Evolutionary conservation across 1,139 yeast genomes (phyloP), one percentile per base, ranked within the genome.

Genomic region (Yamadazyma pseudoaaseri): DNA sequence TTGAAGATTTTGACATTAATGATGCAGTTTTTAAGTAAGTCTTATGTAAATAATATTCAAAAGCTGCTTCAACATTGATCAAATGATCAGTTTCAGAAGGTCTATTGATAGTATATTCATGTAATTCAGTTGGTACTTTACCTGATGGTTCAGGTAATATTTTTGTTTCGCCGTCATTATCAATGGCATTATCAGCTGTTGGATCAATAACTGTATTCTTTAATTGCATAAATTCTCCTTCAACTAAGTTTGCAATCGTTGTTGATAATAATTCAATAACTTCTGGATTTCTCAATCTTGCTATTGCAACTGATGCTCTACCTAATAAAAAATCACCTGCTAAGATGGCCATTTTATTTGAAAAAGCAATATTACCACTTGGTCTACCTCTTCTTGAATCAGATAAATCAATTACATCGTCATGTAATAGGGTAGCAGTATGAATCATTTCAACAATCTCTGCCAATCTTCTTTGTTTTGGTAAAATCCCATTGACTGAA

Each of bases 381-480:
- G 95, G 95, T 52, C 86, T 73, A 25, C 96, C 95, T 47, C 98
- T 73, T 57, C 98, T 74, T 16, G 94, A 75, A 51, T 87, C 97
- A 0, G 96, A 83, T 50, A 83, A 77, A 62, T 92, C 99, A 51
- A 94, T 90, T 41, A 92, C 98, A 58, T 92, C 99, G 62, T 92
- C 99, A 58, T 92, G 99, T 35, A 92, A 72, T 43, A 92, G 65
- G n/a, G 95, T 84, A 2, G 98, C 97, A 2, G 98, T 92, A 58
- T 92, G 98, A 44, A 92, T 92, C 96, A 92, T 87, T 60, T 92
- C 99, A 9, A 92, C 96, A 49, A 92, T 90, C 62, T 92, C 98
- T 0, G 98, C 98, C 40, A 92, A 70, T 38, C 98, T 74, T 45
- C 97, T 73, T 61, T 92, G 99, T 47, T 92, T 89, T 30, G 98